phyloP scores from a whole-genome alignment of 1,284 basidiomycete species.

The Naganishia sp. region DNA sequence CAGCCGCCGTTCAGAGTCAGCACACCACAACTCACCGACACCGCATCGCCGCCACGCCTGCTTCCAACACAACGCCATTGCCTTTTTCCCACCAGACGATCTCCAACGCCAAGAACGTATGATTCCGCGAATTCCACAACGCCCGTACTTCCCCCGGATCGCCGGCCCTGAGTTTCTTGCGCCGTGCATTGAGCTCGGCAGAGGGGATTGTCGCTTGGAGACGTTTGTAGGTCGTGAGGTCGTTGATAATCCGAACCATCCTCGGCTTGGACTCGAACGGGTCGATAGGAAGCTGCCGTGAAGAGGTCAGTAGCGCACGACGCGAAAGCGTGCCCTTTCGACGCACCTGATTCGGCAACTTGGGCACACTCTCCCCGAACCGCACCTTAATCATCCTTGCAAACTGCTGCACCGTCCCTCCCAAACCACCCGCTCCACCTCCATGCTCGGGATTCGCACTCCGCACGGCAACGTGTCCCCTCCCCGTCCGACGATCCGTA shows the following conservation, averaged over 20 bases:
- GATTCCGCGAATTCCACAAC: constrained; percentile 69
- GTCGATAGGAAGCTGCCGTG: constrained; percentile 49
- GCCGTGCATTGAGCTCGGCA: constrained; percentile 67
- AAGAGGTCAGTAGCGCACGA: no score
- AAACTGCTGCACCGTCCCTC: constrained; percentile 39
- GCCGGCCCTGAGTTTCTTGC: constrained; percentile 66
- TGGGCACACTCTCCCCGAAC: constrained; percentile 70
- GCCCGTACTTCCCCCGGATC: constrained; percentile 67
- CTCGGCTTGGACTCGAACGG: constrained; percentile 70
- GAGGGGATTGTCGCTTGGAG: constrained; percentile 71
- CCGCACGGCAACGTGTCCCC: constrained; percentile 71
- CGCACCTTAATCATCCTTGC: constrained; percentile 58
- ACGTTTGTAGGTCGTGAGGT: constrained; percentile 71
- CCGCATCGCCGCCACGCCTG: constrained; percentile 32
- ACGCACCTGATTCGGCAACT: constrained; percentile 67
- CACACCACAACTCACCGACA: constrained; percentile 62
- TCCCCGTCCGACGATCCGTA: constrained; percentile 67
- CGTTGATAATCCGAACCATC: constrained; percentile 68
- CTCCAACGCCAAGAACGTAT: constrained; percentile 69
- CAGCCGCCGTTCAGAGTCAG: constrained; percentile 67
- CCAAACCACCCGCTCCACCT: constrained; percentile 14
- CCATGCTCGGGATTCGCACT: constrained; percentile 14
- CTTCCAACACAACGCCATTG: constrained; percentile 34
- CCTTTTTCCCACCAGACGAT: constrained; percentile 79
- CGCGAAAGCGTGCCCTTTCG: no score